phyloP scores from a whole-genome alignment of 2,329 filamentous ascomycete genomes.

The Rhexocercosporidium sp. region DNA sequence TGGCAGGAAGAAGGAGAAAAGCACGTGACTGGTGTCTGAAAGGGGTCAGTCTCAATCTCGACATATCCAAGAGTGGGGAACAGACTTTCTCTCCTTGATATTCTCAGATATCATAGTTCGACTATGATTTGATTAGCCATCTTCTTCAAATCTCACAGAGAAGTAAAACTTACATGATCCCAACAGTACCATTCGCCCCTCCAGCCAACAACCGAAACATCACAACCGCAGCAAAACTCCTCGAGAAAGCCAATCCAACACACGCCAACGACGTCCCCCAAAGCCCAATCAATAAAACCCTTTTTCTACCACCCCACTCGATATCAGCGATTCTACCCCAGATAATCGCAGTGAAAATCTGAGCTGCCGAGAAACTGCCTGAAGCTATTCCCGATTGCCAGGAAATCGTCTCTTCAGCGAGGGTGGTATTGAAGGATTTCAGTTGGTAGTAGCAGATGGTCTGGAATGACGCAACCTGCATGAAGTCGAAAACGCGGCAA shows the following conservation, averaged over 20 bases:
- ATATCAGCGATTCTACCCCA: conserved; percentile 66
- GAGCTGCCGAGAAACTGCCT: conserved; percentile 66
- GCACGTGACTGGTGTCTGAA: conserved; percentile 17
- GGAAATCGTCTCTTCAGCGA: conserved; percentile 54
- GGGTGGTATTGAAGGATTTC: conserved; percentile 56
- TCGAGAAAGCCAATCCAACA: conserved; percentile 8
- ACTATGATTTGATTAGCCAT: background rate
- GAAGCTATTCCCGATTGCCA: conserved; percentile 71
- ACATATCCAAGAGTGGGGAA: background rate
- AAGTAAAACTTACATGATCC: conserved; percentile 7
- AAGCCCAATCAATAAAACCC: conserved; percentile 66
- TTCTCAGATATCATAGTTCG: conserved; percentile 16
- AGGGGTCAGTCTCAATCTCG: background rate
- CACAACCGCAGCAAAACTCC: conserved; percentile 2
- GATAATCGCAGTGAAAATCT: conserved; percentile 69
- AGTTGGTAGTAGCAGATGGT: conserved; percentile 76
- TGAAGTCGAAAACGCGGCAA: conserved; percentile 14
- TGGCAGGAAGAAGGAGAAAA: conserved; percentile 14
- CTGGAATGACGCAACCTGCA: conserved; percentile 37
- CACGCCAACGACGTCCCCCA: conserved; percentile 46
- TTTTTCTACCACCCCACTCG: conserved; percentile 62
- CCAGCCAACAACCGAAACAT: conserved; percentile 5
- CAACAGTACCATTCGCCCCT: conserved; percentile 10
- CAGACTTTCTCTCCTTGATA: conserved; percentile 12
- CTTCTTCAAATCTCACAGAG: background rate